Evolutionary conservation across 2,329 filamentous ascomycete species (phyloP), one percentile per base, ranked within the genome.

Genomic region (Fusarium sp.): DNA sequence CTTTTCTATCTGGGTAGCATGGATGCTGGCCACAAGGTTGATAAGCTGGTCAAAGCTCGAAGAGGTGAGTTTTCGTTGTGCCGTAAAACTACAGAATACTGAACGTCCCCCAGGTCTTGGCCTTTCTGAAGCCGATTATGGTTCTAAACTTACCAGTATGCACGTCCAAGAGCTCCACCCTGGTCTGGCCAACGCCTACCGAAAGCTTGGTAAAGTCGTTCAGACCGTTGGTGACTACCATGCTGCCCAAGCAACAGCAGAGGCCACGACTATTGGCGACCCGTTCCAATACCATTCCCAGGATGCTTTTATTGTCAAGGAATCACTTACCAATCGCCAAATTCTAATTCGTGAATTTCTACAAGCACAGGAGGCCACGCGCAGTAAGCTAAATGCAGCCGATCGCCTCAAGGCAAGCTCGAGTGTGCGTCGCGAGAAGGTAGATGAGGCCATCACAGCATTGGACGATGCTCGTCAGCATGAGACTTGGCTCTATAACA

Each of bases 301-400:
- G 60, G 96, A 99, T 79, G 93, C 96, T 45, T 97, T 98, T 78
- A 97, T 98, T 74, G 96, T 98, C 72, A 99, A 99, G 81, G 96
- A 99, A 79, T 97, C 94, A 13, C 87, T 99, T 68, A 99, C 96
- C 6, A 99, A 99, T 82, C 92, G 96, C 14, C 96, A 99, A 81
- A 97, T 99, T 67, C 87, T 99, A 21, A 91, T 97, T 44, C 93
- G 96, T 62, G 96, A 99, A 77, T 90, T 98, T 63, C 83, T 97
- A 26, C 93, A 98, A 80, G 94, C 96, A 1, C 94, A 98, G 78
- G 92, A 97, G 78, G 85, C 85, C 23, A 94, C 94, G 2, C 90
- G 92, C 67, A 93, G 89, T 80, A 96, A 94, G 79, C 88, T 96
- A 41, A 89, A 90, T 68, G 93, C 94, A 2, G 94, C 94, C 2